Percentiles rank a stretch among this genome's conserved stretches.
These are phyloP conservation scores for Chlorella sp. DNA, from an alignment of 139 green algal species.

Conservation along the genomic window DNA sequence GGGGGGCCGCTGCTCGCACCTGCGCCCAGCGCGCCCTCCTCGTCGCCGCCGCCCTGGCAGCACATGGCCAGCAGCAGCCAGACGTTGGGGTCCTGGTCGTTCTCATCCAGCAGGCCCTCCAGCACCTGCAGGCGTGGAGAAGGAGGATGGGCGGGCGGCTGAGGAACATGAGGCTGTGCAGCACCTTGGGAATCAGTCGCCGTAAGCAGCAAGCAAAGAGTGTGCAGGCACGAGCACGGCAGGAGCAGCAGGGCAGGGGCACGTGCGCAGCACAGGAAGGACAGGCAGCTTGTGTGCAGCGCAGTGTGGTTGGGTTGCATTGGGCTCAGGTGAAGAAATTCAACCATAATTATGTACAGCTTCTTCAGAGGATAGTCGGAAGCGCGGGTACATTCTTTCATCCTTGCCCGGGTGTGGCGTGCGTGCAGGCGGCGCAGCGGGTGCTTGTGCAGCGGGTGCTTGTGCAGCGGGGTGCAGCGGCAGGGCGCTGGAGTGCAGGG, in stretches of 20 bases:
- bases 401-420: not conserved
- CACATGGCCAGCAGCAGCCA: constrained; percentile 82
- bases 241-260: too few species aligned
- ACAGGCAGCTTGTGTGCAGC: too few species aligned
- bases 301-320: too few species aligned
- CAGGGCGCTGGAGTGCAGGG: not conserved
- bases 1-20: not conserved
- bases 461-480: too few species aligned
- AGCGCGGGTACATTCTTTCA: constrained; percentile 35
- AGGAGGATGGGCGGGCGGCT: too few species aligned
- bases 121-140: constrained; percentile 61
- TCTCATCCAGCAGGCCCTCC: constrained; percentile 78
- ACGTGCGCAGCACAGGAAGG: too few species aligned
- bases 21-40: constrained; percentile 65
- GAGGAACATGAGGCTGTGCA: not conserved
- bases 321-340: constrained; percentile 40
- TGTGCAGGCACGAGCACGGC: too few species aligned
- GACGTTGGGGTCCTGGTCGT: constrained; percentile 79
- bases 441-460: not conserved
- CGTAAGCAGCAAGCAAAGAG: too few species aligned
- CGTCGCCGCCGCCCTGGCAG: constrained; percentile 51
- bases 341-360: constrained; percentile 31
- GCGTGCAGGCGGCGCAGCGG: not conserved
- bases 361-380: constrained; percentile 27
- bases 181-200: too few species aligned